These are phyloP conservation scores for Elsinoe ampelina DNA, from an alignment of 2,329 filamentous ascomycete species.

Conservation along the genomic window DNA sequence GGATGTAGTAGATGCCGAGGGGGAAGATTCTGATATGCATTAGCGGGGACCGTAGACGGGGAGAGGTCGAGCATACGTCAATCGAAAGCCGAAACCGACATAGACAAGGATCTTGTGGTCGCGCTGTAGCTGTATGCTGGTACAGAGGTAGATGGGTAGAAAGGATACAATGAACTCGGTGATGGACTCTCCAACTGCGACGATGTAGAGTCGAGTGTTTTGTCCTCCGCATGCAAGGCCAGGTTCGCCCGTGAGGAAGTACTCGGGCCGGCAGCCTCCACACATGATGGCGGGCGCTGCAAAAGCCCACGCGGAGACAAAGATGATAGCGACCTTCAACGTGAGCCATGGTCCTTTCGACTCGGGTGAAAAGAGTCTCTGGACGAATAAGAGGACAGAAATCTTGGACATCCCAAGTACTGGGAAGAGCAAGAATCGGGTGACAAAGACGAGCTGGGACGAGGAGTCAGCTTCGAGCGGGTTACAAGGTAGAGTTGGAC, in stretches of 20 bases:
- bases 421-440: conserved; percentile 1
- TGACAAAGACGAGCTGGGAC: conserved; percentile 1
- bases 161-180: conserved; percentile 3
- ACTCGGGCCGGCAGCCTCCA: not conserved
- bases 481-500: not conserved
- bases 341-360: not conserved
- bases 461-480: not conserved
- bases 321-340: conserved; percentile 1
- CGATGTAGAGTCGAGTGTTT: not conserved
- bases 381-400: conserved; percentile 8
- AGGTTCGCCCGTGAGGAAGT: not conserved
- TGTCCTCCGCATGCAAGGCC: not conserved
- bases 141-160: conserved; percentile 7
- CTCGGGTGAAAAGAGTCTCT: conserved; percentile 10
- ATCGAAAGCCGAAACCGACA: conserved; percentile 12
- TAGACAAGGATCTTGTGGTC: conserved; percentile 6
- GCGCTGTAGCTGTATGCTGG: conserved; percentile 3
- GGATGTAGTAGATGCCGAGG: conserved; percentile 5
- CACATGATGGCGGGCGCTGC: not conserved
- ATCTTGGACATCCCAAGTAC: conserved; percentile 9
- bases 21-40: not conserved
- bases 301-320: conserved; percentile 1
- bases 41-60: not conserved
- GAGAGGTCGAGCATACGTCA: not conserved
- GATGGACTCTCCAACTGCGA: conserved; percentile 1